A percentile compares a stretch with the other conserved stretches of the same genome.
phyloP scores from a whole-genome alignment of 371 early-diverging fungal genomes.

The Phascolomyces articulosus region DNA sequence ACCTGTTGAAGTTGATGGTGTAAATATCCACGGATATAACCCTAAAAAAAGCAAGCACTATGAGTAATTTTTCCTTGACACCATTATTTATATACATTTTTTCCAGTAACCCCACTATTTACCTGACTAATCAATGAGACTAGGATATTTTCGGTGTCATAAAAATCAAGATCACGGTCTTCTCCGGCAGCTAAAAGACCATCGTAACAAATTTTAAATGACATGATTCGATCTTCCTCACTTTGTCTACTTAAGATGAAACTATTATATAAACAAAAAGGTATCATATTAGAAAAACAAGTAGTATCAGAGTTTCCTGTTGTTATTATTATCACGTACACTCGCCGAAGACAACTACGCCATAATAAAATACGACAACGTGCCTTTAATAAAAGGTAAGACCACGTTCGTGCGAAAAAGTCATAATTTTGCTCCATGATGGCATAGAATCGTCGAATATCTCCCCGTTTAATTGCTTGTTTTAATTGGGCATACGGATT shows the following conservation, averaged over 20 bases:
- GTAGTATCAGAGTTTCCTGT: too few species aligned
- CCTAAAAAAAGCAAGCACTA: conserved; percentile 42
- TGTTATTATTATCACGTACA: conserved; percentile 24
- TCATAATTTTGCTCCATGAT: conserved; percentile 34
- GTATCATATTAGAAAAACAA: too few species aligned
- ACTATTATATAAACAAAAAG: too few species aligned
- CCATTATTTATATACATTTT: background rate
- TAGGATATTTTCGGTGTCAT: conserved; percentile 39
- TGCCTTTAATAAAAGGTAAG: conserved; percentile 36
- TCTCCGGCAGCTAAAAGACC: conserved; percentile 27
- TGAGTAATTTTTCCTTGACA: too few species aligned
- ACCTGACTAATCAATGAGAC: conserved; percentile 54
- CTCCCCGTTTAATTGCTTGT: conserved; percentile 27
- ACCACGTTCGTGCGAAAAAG: conserved; percentile 30
- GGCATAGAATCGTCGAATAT: conserved; percentile 28
- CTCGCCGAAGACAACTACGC: conserved; percentile 39
- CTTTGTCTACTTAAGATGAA: background rate
- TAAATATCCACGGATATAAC: conserved; percentile 86
- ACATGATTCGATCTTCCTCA: conserved; percentile 9
- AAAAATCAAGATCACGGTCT: conserved; percentile 22
- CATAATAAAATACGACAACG: conserved; percentile 42
- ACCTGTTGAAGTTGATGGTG: conserved; percentile 78
- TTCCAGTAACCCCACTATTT: background rate
- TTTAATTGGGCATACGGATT: conserved; percentile 26
- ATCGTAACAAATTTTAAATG: conserved; percentile 26